Evolutionary conservation across 228 moss, liverwort and hornwort species (phyloP), one percentile per base, ranked within the genome.

Genomic region (Sphagnum fallax): DNA sequence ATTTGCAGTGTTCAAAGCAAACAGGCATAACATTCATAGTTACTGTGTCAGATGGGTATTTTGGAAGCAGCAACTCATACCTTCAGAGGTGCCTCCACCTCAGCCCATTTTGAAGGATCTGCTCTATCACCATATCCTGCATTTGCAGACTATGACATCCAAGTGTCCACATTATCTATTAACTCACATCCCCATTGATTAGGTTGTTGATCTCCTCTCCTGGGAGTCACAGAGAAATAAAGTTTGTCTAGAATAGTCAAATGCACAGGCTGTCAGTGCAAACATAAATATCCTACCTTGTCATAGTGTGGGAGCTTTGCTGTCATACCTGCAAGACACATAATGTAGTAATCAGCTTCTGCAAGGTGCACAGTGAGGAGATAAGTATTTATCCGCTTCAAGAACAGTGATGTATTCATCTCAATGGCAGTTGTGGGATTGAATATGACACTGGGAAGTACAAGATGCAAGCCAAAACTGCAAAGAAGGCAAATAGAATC

Each of bases 101-200:
- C 76, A 53, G 76, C 60, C 87, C 87, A 87, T 50, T 48, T 53
- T 60, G 78, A 74, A 6, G 75, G 78, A 66, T 87, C 83, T 18
- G 69, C 78, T 74, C 87, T 83, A 64, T 87, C 87, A 68, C 87
- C 87, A 16, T 64, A 69, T 49, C 87, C 87, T 61, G 18, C 72
- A 67, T 80, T 78, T 10, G 87, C 83, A 61, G 83, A 80, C 86
- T 87, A 75, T 67, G 76, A 8, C 6, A 58, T 66, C 8, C 47
- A 67, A 67, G 32, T 32, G 16, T 14, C 14, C n/a, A 5, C 14
- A 61, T 6, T 61, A 14, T 14, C 60, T 8, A 65, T 15, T 5
- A 65, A 49, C 13, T 65, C 16, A 6, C 11, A 10, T 6, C 62
- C 6, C 62, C 32, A 32, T 32, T 62, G 6, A 49, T 50, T 51